Evolutionary conservation across 768 basidiomycete species (phyloP), one percentile per base, ranked within the genome.

Genomic region (Boletus coccyginus): DNA sequence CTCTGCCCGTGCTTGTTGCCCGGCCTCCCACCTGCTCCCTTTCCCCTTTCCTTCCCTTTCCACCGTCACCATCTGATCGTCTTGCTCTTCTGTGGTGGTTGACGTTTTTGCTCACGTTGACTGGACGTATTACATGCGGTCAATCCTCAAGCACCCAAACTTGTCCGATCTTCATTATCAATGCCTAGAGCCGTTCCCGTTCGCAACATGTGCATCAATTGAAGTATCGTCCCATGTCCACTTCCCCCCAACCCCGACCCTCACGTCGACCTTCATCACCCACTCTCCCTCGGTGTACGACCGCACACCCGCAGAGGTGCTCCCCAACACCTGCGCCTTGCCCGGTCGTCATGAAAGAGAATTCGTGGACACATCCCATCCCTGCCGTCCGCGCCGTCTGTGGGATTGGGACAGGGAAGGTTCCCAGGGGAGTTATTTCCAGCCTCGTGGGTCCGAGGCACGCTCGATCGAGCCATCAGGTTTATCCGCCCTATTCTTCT

Each of bases 261-360:
- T 88, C 52, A 77, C 78, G 12, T 80, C 81, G 39, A 85, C 79
- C 9, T 81, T 78, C 56, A 75, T 76, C 46, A 83, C 88, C 7
- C 83, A 92, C 65, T 88, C 90, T 0, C 73, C 86, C 1, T 65
- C 75, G 21, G 74, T 74, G 1, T 92, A 92, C 69, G 90, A 92
- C 66, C 83, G 90, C 39, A 81, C 83, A 3, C 85, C 90, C 2
- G 88, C 90, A 64, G 70, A 76, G 21, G 88, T 92, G 27, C 71
- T 75, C 4, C 85, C 84, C 3, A 91, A 90, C 65, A 56, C 63
- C 1, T 88, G 88, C 50, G 84, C 80, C 31, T 70, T 92, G 6
- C 90, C 90, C 1, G 80, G 79, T 50, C 81, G 90, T 40, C 83
- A 85, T 11, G 84, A 79, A 31, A 74, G 87, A 53, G 77, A 75